Conservation (phyloP, 148 eudicot species). For the Bassia scoparia region DNA sequence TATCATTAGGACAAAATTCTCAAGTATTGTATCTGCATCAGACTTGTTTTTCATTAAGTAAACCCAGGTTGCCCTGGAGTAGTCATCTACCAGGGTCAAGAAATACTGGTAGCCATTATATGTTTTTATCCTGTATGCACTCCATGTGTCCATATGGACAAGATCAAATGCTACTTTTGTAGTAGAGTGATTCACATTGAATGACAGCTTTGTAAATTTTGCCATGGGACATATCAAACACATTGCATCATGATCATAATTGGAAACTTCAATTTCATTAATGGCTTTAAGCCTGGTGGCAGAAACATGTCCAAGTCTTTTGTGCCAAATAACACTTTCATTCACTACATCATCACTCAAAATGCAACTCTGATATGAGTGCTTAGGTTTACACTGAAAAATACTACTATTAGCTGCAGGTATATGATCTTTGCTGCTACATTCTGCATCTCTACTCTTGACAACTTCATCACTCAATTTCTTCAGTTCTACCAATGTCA, state of each 20-base stretch:
- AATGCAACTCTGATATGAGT: no score
- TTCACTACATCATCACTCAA: no score
- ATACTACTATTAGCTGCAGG: no score
- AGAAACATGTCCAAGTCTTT: background rate
- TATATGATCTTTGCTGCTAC: no score
- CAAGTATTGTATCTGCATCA: background rate
- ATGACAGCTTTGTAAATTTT: background rate
- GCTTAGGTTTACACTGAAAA: no score
- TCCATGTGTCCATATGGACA: background rate
- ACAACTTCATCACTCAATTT: no score
- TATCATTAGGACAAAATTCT: background rate
- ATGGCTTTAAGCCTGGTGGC: background rate
- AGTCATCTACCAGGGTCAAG: background rate
- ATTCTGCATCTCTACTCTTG: no score
- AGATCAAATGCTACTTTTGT: background rate
- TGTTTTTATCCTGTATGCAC: background rate
- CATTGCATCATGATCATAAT: no score
- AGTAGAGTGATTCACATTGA: background rate
- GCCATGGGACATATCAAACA: background rate
- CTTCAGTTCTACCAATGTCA: no score
- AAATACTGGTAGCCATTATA: background rate
- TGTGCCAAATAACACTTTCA: background rate
- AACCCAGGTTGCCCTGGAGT: background rate
- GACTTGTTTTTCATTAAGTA: background rate
- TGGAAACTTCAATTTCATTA: background rate